Base-by-base conservation (phyloP, 805 yeast genomes). In the Hemisphaericaspora nanyangensis region DNA sequence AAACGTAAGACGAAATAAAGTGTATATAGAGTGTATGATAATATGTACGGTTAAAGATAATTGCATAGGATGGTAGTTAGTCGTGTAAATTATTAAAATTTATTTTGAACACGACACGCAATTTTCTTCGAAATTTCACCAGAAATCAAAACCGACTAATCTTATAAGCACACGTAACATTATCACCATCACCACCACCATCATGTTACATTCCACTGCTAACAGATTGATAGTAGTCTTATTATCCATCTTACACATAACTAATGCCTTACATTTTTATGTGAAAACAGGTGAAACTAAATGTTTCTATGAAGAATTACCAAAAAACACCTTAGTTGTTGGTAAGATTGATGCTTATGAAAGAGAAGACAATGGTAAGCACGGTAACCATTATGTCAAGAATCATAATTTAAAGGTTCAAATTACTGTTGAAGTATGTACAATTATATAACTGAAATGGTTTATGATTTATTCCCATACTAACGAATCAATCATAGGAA, bases 241-340 rank as follows among this genome's bases (percentile, higher is more conserved):
- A n/a, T 34, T 45, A 27, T 43, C 50, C 8, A n/a, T 48, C 8
- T 15, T 29, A 26, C 54, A 50, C 25, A 36, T 46, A 31, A 34
- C 51, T 15, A 47, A 49, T 35, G 87, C 79, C 0, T 68, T 90
- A 43, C 95, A 93, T 60, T 80, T 88, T 59, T 90, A 88, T 59
- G 67, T 87, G 38, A 77, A 77, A 10, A 82, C 90, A 1, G 89
- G 82, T 24, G 84, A 84, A 48, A 74, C 79, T 31, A 79, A 79
- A 50, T 93, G 98, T 63, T 91, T 91, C 60, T 83, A 66, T 53
- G 93, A 90, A 56, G 95, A 85, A 44, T 69, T 91, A 44, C 80
- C 86, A 13, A 70, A 74, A 47, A 85, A 81, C 49, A 79, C 95
- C n/a, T 73, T 91, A 42, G 83, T 90, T 17, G 85, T 85, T 41